Percentiles rank a stretch among this genome's conserved stretches.
Conservation (phyloP, 352 stramenopile species). For the Phytophthora capsici region DNA sequence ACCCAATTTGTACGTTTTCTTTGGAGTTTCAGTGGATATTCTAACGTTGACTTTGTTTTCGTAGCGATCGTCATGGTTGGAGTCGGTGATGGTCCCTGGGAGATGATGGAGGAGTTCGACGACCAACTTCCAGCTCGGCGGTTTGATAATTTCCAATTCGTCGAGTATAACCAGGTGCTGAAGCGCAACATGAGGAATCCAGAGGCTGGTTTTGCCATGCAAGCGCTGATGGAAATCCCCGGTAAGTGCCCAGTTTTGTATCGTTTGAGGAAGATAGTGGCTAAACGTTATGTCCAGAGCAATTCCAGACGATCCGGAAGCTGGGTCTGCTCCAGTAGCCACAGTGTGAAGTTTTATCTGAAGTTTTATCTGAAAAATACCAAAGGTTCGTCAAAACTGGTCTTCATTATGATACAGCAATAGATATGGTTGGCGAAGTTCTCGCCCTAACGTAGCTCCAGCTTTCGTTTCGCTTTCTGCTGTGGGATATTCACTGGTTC, state of each 20-base stretch:
- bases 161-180: conserved; percentile 73
- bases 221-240: conserved; percentile 81
- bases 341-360: no score
- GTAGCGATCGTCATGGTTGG: conserved; percentile 61
- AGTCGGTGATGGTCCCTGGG: conserved; percentile 81
- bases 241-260: conserved; percentile 41
- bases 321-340: conserved; percentile 44
- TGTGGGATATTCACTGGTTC: conserved; percentile 26
- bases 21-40: no score
- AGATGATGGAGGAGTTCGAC: conserved; percentile 83
- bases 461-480: conserved; percentile 28
- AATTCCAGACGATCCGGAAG: conserved; percentile 65
- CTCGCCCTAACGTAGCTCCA: conserved; percentile 27
- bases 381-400: conserved; percentile 26
- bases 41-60: not conserved
- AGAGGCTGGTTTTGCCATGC: conserved; percentile 74
- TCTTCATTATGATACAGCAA: conserved; percentile 37
- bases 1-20: conserved; percentile 60
- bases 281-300: conserved; percentile 34
- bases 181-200: conserved; percentile 68
- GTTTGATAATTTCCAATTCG: conserved; percentile 86
- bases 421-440: conserved; percentile 31
- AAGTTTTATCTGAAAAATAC: no score
- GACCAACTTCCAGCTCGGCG: conserved; percentile 59
- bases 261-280: not conserved